Evolutionary conservation across 2,329 filamentous ascomycete species (phyloP).

Genomic region (Paecilomyces fulvus): DNA sequence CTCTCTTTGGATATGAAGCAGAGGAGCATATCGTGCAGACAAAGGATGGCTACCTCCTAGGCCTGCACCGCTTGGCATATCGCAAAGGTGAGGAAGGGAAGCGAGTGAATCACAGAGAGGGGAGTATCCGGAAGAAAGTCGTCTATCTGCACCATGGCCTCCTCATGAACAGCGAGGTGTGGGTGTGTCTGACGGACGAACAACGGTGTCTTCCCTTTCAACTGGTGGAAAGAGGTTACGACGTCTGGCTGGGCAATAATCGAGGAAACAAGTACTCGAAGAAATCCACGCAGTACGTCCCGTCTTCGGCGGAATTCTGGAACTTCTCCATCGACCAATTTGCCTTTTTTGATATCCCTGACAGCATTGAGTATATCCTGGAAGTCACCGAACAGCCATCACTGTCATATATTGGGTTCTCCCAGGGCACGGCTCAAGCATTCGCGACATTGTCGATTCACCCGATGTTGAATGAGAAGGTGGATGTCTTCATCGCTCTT

Average conservation of each 20-base stretch:
- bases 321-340: conserved; percentile 98
- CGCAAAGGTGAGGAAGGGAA: conserved; percentile 70
- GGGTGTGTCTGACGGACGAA: conserved; percentile 85
- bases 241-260: conserved; percentile 98
- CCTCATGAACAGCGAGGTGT: conserved; percentile 98
- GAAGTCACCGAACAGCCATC: conserved; percentile 73
- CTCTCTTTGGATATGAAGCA: conserved; percentile 80
- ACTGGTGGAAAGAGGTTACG: conserved; percentile 82
- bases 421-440: conserved; percentile 91
- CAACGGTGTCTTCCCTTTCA: conserved; percentile 81
- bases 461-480: conserved; percentile 80
- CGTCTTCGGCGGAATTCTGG: conserved; percentile 75
- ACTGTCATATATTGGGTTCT: conserved; percentile 93
- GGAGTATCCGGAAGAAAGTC: conserved; percentile 68
- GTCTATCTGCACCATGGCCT: conserved; percentile 93
- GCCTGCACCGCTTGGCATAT: conserved; percentile 79
- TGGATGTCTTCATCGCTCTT: conserved; percentile 92
- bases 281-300: conserved; percentile 71
- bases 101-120: conserved; percentile 60
- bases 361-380: conserved; percentile 87
- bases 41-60: conserved; percentile 84
- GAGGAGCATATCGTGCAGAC: conserved; percentile 97
- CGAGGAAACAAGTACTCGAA: conserved; percentile 99
- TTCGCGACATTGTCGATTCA: conserved; percentile 92
- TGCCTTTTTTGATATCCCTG: conserved; percentile 92